Evolutionary conservation across 2,329 filamentous ascomycete species (phyloP).

Genomic region (Ophiostoma fasciatum): DNA sequence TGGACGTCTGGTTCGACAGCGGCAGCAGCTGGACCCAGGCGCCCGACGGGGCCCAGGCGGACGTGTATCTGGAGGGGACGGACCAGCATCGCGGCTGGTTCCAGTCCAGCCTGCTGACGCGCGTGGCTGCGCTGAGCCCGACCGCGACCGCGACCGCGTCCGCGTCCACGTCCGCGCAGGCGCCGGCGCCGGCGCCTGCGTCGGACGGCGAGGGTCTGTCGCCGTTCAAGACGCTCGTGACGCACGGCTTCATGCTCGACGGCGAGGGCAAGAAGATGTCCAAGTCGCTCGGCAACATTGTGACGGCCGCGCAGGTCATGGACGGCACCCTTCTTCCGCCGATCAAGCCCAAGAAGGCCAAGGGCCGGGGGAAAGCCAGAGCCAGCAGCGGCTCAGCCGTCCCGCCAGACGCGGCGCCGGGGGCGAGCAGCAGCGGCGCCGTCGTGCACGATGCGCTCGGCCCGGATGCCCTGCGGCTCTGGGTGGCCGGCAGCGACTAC

Average conservation of each 20-base stretch:
- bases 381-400: too few relatives aligned
- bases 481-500: conserved; percentile 86
- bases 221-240: conserved; percentile 82
- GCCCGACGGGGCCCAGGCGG: conserved; percentile 36
- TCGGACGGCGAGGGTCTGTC: conserved; percentile 22
- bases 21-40: conserved; percentile 76
- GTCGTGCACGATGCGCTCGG: conserved; percentile 56
- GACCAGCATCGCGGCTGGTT: conserved; percentile 99
- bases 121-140: conserved; percentile 47
- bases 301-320: conserved; percentile 72
- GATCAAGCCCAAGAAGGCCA: conserved; percentile 40
- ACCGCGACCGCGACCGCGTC: too few relatives aligned
- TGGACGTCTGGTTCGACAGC: conserved; percentile 99
- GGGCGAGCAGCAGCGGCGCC: conserved; percentile 1
- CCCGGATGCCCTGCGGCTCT: conserved; percentile 74
- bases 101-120: conserved; percentile 84
- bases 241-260: conserved; percentile 90
- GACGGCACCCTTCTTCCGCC: conserved; percentile 64
- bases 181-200: neutral
- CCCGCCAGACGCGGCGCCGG: neutral
- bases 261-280: conserved; percentile 94
- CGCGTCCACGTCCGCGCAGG: neutral
- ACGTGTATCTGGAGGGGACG: conserved; percentile 85
- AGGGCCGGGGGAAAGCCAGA: conserved; percentile 14
- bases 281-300: conserved; percentile 84